Percentiles rank a stretch among this genome's conserved stretches.
Conservation (phyloP, 495 filamentous ascomycete species). For the Aspergillus indologenus region DNA sequence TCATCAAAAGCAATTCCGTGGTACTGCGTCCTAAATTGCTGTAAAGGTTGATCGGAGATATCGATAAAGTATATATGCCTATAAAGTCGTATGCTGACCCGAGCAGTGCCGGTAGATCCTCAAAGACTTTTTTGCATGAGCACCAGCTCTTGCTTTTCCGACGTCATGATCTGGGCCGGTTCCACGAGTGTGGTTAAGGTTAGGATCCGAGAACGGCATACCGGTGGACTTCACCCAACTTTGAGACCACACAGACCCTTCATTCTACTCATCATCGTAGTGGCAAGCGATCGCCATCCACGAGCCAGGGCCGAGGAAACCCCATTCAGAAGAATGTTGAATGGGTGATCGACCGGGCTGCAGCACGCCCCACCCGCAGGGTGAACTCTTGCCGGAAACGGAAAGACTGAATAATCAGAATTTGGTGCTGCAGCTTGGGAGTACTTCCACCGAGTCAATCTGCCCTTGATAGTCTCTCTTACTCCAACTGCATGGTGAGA, state of each 20-base stretch:
- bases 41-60: neutral
- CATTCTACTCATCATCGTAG: neutral
- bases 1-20: neutral
- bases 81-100: neutral
- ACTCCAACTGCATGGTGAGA: no score
- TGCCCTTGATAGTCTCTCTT: no score
- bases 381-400: neutral
- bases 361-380: constrained; percentile 15
- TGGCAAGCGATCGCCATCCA: neutral
- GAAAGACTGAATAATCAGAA: constrained; percentile 3
- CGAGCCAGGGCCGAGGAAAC: neutral
- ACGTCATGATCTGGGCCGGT: neutral
- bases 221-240: neutral
- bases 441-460: no score
- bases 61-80: neutral
- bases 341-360: constrained; percentile 14
- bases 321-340: neutral
- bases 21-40: neutral
- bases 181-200: neutral
- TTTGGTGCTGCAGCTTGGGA: neutral
- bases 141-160: neutral
- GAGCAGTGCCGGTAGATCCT: neutral
- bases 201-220: constrained; percentile 1
- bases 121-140: neutral
- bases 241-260: neutral